Evolutionary conservation across 2,329 filamentous ascomycete species (phyloP).

Genomic region (Botryotinia calthae): DNA sequence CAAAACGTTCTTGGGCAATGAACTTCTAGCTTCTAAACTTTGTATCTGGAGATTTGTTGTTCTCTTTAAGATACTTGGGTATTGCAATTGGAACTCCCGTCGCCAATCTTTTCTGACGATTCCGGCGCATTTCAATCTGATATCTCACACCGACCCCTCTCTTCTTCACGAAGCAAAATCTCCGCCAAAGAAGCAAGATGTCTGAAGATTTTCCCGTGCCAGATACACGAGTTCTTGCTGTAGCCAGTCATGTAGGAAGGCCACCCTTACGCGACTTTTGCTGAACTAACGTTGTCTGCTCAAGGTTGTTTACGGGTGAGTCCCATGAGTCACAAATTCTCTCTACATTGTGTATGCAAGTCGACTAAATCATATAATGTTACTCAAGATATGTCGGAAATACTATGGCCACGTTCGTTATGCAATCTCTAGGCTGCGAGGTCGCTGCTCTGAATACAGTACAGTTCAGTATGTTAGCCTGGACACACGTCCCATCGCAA

Average conservation of each 20-base stretch:
- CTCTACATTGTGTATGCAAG: not conserved
- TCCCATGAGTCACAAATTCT: conserved; percentile 29
- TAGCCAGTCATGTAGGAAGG: conserved; percentile 87
- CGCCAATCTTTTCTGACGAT: not conserved
- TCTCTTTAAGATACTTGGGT: not conserved
- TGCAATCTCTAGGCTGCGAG: conserved; percentile 91
- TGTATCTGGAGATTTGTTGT: not conserved
- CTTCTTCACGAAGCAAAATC: not conserved
- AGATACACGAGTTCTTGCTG: conserved; percentile 71
- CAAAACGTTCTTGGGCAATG: not conserved
- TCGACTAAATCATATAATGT: conserved; percentile 24
- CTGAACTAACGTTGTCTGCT: conserved; percentile 35
- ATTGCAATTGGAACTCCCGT: not conserved
- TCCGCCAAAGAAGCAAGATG: conserved; percentile 25
- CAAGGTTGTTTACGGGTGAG: conserved; percentile 74
- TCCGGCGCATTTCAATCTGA: not conserved
- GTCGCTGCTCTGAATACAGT: conserved; percentile 94
- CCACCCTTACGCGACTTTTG: conserved; percentile 21
- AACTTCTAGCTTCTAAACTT: not conserved
- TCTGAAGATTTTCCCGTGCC: conserved; percentile 45
- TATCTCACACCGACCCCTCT: not conserved
- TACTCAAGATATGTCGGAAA: conserved; percentile 85
- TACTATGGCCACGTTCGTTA: conserved; percentile 91
- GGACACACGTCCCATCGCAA: not conserved
- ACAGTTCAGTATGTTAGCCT: conserved; percentile 75